Evolutionary conservation across 495 filamentous ascomycete species (phyloP).

Genomic region (Hypoxylon intermedium): DNA sequence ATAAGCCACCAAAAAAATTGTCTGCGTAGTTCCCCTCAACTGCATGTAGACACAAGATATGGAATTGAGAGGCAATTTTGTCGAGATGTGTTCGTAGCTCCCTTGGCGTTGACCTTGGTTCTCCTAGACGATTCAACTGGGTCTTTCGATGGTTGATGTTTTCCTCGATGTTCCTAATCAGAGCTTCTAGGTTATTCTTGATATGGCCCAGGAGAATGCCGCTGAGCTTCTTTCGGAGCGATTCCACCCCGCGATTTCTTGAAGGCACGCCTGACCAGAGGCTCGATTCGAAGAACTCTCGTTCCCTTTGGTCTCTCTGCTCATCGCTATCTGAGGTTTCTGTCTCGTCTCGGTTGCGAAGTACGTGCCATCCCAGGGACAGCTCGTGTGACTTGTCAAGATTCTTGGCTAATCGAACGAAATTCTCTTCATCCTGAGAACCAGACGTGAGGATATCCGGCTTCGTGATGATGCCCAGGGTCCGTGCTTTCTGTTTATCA

Average conservation of each 20-base stretch:
- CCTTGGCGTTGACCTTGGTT: constrained; percentile 22
- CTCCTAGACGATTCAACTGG: constrained; percentile 19
- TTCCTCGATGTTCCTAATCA: constrained; percentile 41
- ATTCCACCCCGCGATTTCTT: constrained; percentile 37
- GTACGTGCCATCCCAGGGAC: constrained; percentile 70
- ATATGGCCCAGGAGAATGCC: constrained; percentile 42
- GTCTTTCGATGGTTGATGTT: constrained; percentile 11
- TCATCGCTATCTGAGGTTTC: constrained; percentile 36
- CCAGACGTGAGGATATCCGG: constrained; percentile 54
- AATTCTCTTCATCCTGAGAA: constrained; percentile 52
- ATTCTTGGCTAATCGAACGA: constrained; percentile 59
- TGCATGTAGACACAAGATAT: constrained; percentile 26
- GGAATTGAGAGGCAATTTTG: constrained; percentile 35
- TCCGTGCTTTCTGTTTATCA: constrained; percentile 57
- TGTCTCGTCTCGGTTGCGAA: constrained; percentile 65
- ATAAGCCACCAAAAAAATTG: constrained; percentile 32
- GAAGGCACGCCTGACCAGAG: constrained; percentile 46
- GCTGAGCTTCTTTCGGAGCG: constrained; percentile 44
- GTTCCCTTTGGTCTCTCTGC: constrained; percentile 50
- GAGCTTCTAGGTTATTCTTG: constrained; percentile 33
- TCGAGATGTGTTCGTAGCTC: constrained; percentile 26
- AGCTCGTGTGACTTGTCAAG: constrained; percentile 55
- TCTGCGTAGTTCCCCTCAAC: constrained; percentile 35
- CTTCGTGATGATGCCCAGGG: constrained; percentile 67
- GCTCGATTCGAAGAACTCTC: constrained; percentile 49